A percentile compares a stretch with the other conserved stretches of the same genome.
Conservation (phyloP, 2,329 filamentous ascomycete species). For the Aspergillus oerlinghausenensis region DNA sequence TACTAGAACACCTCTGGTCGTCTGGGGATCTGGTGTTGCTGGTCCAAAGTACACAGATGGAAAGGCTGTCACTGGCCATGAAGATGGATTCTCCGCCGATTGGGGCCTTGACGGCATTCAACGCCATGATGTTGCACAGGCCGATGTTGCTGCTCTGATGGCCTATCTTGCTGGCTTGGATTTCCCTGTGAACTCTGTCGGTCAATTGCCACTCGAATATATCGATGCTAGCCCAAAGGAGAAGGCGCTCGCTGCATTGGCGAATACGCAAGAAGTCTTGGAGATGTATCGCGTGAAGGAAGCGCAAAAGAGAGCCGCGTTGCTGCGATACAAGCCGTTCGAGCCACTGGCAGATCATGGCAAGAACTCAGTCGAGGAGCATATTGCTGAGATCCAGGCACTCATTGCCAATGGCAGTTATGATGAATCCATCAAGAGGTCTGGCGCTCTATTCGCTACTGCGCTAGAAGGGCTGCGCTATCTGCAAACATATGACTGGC, state of each 20-base stretch:
- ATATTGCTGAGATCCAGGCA: constrained; percentile 62
- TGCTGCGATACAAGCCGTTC: constrained; percentile 75
- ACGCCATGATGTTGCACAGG: constrained; percentile 87
- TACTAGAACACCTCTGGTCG: constrained; percentile 86
- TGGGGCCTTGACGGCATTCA: constrained; percentile 78
- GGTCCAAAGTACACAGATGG: constrained; percentile 59
- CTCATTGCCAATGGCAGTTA: constrained; percentile 64
- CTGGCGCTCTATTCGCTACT: constrained; percentile 69
- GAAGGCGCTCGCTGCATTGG: constrained; percentile 78
- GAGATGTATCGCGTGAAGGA: constrained; percentile 98
- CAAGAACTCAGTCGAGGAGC: constrained; percentile 57
- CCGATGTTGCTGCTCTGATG: constrained; percentile 93
- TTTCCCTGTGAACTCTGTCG: constrained; percentile 94
- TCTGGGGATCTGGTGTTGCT: constrained; percentile 89
- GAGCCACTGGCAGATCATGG: constrained; percentile 61
- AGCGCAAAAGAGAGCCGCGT: constrained; percentile 68
- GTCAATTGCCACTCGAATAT: constrained; percentile 81
- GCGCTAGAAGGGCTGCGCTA: constrained; percentile 83
- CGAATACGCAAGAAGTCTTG: constrained; percentile 80
- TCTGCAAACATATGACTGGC: constrained; percentile 96
- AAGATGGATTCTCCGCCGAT: constrained; percentile 79
- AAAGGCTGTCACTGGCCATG: constrained; percentile 69
- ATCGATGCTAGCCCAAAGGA: constrained; percentile 66
- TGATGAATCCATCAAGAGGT: constrained; percentile 74
- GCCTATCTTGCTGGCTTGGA: constrained; percentile 81